Evolutionary conservation across 202 grass and related monocot genomes (phyloP).

Genomic region (Brachypodium distachyon): DNA sequence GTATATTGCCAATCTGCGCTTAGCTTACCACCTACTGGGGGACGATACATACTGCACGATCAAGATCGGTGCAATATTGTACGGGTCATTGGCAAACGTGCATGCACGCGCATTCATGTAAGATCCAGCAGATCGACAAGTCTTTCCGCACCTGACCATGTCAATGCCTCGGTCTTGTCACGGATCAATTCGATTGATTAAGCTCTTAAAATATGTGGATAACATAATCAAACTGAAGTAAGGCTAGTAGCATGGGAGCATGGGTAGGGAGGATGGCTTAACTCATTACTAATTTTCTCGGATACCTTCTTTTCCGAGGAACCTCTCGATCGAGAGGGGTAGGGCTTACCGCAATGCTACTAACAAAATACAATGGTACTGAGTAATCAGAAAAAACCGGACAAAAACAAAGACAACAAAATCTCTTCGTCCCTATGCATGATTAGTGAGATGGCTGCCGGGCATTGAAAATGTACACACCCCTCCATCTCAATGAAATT

Average conservation of each 20-base stretch:
- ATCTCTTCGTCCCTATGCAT: too few relatives aligned
- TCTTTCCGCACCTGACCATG: neutral
- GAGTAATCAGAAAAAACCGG: too few relatives aligned
- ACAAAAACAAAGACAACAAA: too few relatives aligned
- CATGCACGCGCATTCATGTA: slow-evolving; percentile 18
- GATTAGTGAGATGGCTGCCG: too few relatives aligned
- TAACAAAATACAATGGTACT: too few relatives aligned
- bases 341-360: too few relatives aligned
- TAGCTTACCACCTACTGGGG: neutral
- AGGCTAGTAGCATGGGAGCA: neutral
- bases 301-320: too few relatives aligned
- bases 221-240: neutral
- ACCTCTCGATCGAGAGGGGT: too few relatives aligned
- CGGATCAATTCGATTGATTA: neutral
- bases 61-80: slow-evolving; percentile 10
- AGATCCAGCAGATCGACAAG: slow-evolving; percentile 23
- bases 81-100: neutral
- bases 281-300: neutral
- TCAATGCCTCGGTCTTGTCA: neutral
- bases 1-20: too few relatives aligned
- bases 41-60: neutral
- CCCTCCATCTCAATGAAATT: too few relatives aligned
- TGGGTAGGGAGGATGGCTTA: neutral
- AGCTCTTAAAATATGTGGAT: neutral
- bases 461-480: too few relatives aligned